Conservation (phyloP, 1,284 basidiomycete genomes). For the Puccinia coronata region DNA sequence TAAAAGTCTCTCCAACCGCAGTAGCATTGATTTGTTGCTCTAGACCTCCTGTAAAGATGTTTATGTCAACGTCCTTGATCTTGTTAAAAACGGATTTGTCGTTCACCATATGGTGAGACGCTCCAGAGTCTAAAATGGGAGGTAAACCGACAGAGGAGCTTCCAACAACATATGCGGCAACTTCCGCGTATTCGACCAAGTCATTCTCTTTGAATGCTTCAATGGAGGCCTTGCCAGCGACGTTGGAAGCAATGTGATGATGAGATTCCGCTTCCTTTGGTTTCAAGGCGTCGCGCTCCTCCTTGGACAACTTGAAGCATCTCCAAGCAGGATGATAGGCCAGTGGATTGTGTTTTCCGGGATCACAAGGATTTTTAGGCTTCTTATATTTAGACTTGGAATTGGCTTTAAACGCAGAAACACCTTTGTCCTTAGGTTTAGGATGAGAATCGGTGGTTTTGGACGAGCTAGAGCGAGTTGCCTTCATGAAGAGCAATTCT, state of each 20-base stretch:
- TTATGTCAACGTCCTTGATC: background rate
- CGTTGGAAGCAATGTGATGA: no score
- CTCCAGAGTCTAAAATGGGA: slow-evolving; percentile 6
- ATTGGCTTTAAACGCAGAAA: background rate
- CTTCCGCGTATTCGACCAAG: background rate
- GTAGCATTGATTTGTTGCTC: background rate
- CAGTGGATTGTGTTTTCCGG: slow-evolving; percentile 2
- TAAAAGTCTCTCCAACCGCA: background rate
- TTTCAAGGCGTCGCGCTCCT: background rate
- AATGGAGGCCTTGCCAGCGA: no score
- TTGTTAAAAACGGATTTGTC: background rate
- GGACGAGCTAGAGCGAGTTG: background rate
- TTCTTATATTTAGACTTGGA: background rate
- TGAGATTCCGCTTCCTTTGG: background rate
- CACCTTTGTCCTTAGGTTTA: background rate
- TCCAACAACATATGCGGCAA: no score
- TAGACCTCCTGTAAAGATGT: background rate
- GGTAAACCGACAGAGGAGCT: no score
- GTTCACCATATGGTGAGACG: slow-evolving; percentile 3
- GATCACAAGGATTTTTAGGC: background rate
- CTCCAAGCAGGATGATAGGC: background rate
- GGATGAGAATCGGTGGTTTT: background rate
- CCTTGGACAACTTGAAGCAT: background rate
- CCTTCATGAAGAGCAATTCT: background rate
- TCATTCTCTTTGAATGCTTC: background rate